Percentiles rank a stretch among this genome's conserved stretches.
These are phyloP conservation scores for Gossypium raimondii DNA, from an alignment of 345 rosid species.

Conservation along the genomic window DNA sequence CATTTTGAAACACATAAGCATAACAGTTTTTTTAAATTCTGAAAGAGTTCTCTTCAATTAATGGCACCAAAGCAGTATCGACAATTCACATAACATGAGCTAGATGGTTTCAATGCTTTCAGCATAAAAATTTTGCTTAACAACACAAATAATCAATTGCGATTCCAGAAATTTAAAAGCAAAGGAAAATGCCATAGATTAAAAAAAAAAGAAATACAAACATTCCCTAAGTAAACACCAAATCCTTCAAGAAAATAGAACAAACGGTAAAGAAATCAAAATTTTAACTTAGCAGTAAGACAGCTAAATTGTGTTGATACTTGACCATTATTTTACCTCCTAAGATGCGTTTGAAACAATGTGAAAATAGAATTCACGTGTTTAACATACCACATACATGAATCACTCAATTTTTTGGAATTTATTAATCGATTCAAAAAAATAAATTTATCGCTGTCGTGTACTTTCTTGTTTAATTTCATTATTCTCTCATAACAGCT, in stretches of 20 bases:
- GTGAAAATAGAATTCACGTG: background rate
- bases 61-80: background rate
- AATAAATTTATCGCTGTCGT: background rate
- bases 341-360: background rate
- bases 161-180: background rate
- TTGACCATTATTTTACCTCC: background rate
- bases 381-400: background rate
- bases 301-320: background rate
- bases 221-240: background rate
- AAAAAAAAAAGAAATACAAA: background rate
- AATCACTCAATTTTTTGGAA: background rate
- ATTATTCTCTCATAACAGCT: background rate
- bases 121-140: background rate
- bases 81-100: background rate
- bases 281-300: background rate
- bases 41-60: background rate
- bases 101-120: background rate
- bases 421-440: background rate
- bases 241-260: background rate
- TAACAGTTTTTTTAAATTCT: background rate
- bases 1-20: background rate
- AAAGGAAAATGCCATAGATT: background rate
- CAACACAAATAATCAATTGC: background rate
- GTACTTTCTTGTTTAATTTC: background rate
- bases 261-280: background rate